These are phyloP conservation scores for Chaetomium tenue DNA, from an alignment of 495 filamentous ascomycete species.

Conservation along the genomic window DNA sequence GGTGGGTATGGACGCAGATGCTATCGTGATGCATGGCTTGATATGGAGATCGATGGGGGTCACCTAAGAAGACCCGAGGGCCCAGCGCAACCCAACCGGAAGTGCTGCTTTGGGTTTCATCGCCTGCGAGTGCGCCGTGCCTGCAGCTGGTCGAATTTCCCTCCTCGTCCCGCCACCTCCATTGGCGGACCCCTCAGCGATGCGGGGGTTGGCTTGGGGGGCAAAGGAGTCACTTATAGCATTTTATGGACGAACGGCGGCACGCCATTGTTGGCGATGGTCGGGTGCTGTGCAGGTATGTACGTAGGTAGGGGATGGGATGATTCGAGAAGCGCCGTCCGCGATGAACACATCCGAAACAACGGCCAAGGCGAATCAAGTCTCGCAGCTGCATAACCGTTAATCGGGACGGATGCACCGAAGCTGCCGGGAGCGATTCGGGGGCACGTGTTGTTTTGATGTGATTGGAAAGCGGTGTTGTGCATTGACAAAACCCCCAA, in stretches of 20 bases:
- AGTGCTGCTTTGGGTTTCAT: slow-evolving; percentile 24
- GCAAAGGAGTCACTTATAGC: background rate
- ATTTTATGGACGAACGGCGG: background rate
- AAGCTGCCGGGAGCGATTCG: slow-evolving; percentile 15
- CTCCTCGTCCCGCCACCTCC: background rate
- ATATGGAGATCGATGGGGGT: slow-evolving; percentile 10
- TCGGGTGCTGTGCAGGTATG: too few species aligned
- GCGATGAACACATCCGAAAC: background rate
- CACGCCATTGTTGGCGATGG: background rate
- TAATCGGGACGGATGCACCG: slow-evolving; percentile 12
- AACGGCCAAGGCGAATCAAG: slow-evolving; percentile 23
- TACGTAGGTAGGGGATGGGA: too few species aligned
- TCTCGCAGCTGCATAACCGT: slow-evolving; percentile 22
- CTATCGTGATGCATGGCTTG: slow-evolving; percentile 20
- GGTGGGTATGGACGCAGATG: slow-evolving; percentile 14
- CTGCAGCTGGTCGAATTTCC: slow-evolving; percentile 9
- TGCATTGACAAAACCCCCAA: slow-evolving; percentile 23
- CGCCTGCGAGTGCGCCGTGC: slow-evolving; percentile 17
- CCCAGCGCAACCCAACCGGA: slow-evolving; percentile 18
- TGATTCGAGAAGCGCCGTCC: background rate
- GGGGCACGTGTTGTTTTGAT: slow-evolving; percentile 13
- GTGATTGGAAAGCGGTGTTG: slow-evolving; percentile 24
- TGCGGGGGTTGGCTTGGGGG: slow-evolving; percentile 10
- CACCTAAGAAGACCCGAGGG: slow-evolving; percentile 12
- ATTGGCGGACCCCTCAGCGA: background rate